A percentile compares a stretch with the other conserved stretches of the same genome.
Evolutionary conservation across 225 moss, liverwort and hornwort species (phyloP).

Genomic region (Physcomitrellopsis africana): DNA sequence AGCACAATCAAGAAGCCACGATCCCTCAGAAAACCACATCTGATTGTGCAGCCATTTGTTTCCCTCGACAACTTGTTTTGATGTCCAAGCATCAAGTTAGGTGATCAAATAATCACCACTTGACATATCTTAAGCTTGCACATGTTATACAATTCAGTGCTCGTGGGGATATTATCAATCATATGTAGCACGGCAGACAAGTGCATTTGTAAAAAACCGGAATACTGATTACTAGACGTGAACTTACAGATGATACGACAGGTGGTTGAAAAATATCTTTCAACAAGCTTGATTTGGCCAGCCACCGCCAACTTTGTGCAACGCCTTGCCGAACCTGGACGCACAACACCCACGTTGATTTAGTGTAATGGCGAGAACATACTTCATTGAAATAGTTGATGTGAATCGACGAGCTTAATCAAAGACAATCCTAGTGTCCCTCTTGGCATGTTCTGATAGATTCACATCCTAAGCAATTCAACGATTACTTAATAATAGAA

Average conservation of each 20-base stretch:
- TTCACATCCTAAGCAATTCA: too few species aligned
- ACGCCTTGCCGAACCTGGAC: constrained; percentile 31
- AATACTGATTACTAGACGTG: constrained; percentile 2
- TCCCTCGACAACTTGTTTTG: neutral
- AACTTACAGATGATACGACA: constrained; percentile 82
- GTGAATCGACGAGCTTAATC: too few species aligned
- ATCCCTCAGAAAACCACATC: neutral
- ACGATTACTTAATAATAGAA: too few species aligned
- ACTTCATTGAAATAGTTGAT: neutral
- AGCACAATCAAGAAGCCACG: neutral
- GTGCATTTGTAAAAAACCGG: neutral
- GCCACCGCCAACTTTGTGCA: constrained; percentile 8
- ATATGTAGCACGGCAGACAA: neutral
- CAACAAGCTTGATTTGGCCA: constrained; percentile 40
- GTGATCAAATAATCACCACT: too few species aligned
- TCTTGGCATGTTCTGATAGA: too few species aligned
- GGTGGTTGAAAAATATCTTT: constrained; percentile 76
- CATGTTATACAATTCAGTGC: neutral
- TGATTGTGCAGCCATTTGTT: neutral
- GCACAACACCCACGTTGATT: neutral
- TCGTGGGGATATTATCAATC: neutral
- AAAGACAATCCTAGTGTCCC: too few species aligned
- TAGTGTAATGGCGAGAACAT: neutral
- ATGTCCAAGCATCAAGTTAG: neutral
- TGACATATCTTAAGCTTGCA: neutral